Evolutionary conservation across 352 stramenopile species (phyloP), one percentile per base, ranked within the genome.

Genomic region (Phytophthora pluvialis): DNA sequence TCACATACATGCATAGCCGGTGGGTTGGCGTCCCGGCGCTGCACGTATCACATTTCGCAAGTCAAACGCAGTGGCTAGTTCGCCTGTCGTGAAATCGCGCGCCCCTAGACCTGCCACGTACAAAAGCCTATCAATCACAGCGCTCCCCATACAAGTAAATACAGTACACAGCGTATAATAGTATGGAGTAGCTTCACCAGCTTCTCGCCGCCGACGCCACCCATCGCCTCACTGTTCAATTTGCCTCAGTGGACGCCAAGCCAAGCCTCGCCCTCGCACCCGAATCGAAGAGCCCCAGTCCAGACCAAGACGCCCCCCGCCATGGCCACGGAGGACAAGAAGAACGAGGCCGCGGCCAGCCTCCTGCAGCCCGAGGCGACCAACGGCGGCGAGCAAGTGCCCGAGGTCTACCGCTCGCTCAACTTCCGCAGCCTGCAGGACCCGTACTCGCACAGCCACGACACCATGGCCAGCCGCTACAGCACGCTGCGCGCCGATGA

Each of bases 391-490:
- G 70, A 78, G 33, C 60, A 83, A 29, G 73, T 91, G 33, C 83
- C 83, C 7, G 53, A 77, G 13, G 78, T 88, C 29, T 92, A 90
- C 69, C 73, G 73, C 1, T 90, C 81, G 44, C 56, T 72, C 10
- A 66, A 90, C 72, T 89, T 93, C 56, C 73, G 74, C 50, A 85
- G 72, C 54, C 75, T 90, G 33, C 83, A 93, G 52, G 81, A 90
- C 63, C 69, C 80, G 55, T 92, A 93, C 69, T 80, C 72, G 59
- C 72, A 89, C 11, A 31, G 18, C n/a, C 33, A 42, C 2, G 64
- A 72, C 13, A 72, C 57, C 16, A 67, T 72, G 57, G 58, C 49
- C 12, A 67, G 42, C 33, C 59, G 33, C 25, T 61, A 67, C 59
- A 68, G 60, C 16, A 68, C 81, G 16, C 54, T 91, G 47, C 67